Evolutionary conservation across 176 grass and related monocot genomes (phyloP), one percentile per base, ranked within the genome.

Genomic region (Metroxylon sagu): DNA sequence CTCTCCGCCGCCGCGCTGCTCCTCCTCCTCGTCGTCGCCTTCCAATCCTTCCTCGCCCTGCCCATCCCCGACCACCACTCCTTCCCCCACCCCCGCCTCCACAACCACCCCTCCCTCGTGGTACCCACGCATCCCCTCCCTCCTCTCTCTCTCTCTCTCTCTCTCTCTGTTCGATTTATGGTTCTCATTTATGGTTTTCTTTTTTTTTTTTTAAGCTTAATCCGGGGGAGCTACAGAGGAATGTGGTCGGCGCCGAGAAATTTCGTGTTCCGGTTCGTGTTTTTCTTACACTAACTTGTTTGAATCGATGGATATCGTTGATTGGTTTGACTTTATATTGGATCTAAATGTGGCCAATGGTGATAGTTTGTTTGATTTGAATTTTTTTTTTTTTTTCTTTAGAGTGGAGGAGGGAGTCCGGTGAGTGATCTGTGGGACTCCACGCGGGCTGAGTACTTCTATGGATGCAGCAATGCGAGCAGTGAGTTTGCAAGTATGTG

Each of bases 391-490:
- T 76, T 64, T 79, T 54, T 52, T 69, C 78, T 75, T 88, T 74
- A 97, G 93, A 74, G 30, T 64, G 72, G 56, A 66, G 83, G 62
- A 48, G 56, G 55, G 52, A 67, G 58, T 26, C 60, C 4, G 56
- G 57, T 30, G 57, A 72, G 70, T 70, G 87, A 75, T 71, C 77
- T 88, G 19, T 98, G 93, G 93, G 79, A 52, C 65, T 98, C 93
- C 16, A 92, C 83, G 79, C 52, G 88, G 48, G 75, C 87, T 66
- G 75, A 66, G 53, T 82, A 77, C 59, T 91, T 66, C 68, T 80
- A 85, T 27, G 87, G 93, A 56, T 98, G 87, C 70, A 98, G 93
- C 56, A 82, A 85, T 63, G 76, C 87, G 53, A 88, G 87, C 75
- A 88, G 79, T 70, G 80, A 78, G 48, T 98, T 85, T 65, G 48